Percentiles rank a stretch among this genome's conserved stretches.
These are phyloP conservation scores for Tricholoma sp. DNA, from an alignment of 768 basidiomycete species.

Conservation along the genomic window DNA sequence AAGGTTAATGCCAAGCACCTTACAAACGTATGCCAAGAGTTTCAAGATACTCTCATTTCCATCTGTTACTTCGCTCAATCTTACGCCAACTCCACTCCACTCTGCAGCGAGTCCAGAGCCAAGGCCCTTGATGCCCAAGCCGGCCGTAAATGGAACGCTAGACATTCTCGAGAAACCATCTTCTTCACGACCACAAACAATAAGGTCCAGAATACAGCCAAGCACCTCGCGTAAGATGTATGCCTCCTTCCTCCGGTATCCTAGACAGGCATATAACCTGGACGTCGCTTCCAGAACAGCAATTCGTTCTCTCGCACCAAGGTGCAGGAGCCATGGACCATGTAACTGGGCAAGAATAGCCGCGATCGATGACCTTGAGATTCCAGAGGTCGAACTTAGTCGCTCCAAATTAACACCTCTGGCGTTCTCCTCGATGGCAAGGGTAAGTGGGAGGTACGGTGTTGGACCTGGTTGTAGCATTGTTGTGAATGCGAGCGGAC, in stretches of 20 bases:
- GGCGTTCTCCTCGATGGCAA: slow-evolving; percentile 39
- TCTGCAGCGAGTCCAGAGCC: slow-evolving; percentile 28
- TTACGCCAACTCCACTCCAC: slow-evolving; percentile 59
- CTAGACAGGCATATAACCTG: slow-evolving; percentile 72
- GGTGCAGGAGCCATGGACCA: slow-evolving; percentile 82
- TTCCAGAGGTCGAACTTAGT: slow-evolving; percentile 60
- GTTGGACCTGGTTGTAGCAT: slow-evolving; percentile 65
- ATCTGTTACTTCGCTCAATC: slow-evolving; percentile 66
- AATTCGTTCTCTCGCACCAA: slow-evolving; percentile 74
- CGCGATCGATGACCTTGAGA: slow-evolving; percentile 66
- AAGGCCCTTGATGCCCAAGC: slow-evolving; percentile 45
- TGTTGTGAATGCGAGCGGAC: slow-evolving; percentile 66
- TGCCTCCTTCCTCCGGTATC: slow-evolving; percentile 84
- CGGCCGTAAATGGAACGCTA: slow-evolving; percentile 34
- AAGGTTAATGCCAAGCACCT: slow-evolving; percentile 77
- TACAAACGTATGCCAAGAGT: slow-evolving; percentile 70
- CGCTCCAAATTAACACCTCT: slow-evolving; percentile 56
- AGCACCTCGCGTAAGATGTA: slow-evolving; percentile 82
- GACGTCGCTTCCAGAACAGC: slow-evolving; percentile 65
- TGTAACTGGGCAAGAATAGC: slow-evolving; percentile 64
- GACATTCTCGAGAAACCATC: slow-evolving; percentile 45
- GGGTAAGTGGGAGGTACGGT: slow-evolving; percentile 55
- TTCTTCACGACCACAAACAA: slow-evolving; percentile 83
- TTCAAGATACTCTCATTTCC: slow-evolving; percentile 81
- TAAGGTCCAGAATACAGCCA: slow-evolving; percentile 75